Evolutionary conservation across 2,329 filamentous ascomycete genomes (phyloP), one percentile per base, ranked within the genome.

Genomic region (Salinomyces thailandicus): DNA sequence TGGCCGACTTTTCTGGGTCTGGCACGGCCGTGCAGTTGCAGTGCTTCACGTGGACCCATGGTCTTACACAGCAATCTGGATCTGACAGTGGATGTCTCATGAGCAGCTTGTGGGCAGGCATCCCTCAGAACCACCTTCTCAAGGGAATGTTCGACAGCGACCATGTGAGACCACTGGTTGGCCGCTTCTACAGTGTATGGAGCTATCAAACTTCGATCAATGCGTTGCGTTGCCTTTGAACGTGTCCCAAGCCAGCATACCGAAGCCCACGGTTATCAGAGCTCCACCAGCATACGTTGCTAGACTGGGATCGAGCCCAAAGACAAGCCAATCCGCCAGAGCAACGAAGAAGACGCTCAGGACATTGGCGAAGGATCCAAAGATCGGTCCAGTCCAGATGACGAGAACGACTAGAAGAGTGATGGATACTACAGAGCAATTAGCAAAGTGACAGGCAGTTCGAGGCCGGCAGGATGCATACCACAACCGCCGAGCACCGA

Each of bases 361-460:
- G 38, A 58, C 52, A 17, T 55, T 57, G n/a, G 52, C 52, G 42
- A 58, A 53, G 7, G 46, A 50, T 11, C 51, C 53, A 32, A 58
- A 58, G 20, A 58, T 49, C 3, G 54, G 54, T 34, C 51, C 53
- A 4, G 54, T 58, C 54, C 54, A 58, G 30, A 55, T 52, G 6
- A 58, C 54, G 12, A 58, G 45, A 1, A 55, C 43, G 17, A 48
- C 49, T 5, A 58, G 45, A 8, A 54, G 31, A 9, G 51, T 57
- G 16, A 58, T 54, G 11, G 51, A 49, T 5, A 52, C 47, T 54
- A 34, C 8, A n/a, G 7, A 36, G 14, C 3, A 14, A 24, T 42
- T 18, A 44, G 36, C 29, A 34, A 29, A 13, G n/a, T n/a, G n/a
- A n/a, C n/a, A n/a, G n/a, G n/a, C n/a, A n/a, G n/a, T n/a, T n/a